Percentiles rank a stretch among this genome's conserved stretches.
phyloP scores from a whole-genome alignment of 1,284 basidiomycete species.

The Ustanciosporium gigantosporum region DNA sequence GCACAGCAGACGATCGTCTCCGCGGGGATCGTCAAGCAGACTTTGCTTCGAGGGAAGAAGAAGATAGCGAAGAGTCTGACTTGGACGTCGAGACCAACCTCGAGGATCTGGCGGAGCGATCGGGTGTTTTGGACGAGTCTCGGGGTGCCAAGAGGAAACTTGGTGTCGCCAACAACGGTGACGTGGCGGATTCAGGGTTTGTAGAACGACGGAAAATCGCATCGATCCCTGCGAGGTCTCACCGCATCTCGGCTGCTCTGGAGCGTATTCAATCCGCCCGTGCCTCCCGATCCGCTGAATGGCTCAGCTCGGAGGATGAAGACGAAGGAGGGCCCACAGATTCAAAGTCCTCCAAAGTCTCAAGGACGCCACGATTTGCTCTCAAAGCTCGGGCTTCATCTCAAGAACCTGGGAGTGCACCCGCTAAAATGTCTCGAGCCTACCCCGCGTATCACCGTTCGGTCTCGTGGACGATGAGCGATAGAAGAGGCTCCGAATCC shows the following conservation, averaged over 20 bases:
- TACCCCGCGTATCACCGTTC: too few species aligned
- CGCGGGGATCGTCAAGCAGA: too few species aligned
- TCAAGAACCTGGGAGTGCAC: too few species aligned
- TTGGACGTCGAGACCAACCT: slow-evolving; percentile 28
- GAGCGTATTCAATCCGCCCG: slow-evolving; percentile 15
- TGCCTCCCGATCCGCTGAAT: slow-evolving; percentile 6
- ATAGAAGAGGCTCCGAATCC: neutral
- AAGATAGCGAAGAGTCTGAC: slow-evolving; percentile 28
- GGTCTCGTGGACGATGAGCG: neutral
- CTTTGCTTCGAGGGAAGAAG: neutral
- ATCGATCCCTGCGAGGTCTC: slow-evolving; percentile 21
- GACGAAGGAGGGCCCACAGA: neutral
- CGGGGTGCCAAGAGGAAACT: slow-evolving; percentile 38
- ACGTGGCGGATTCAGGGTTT: neutral
- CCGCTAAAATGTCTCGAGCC: too few species aligned
- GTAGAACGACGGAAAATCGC: slow-evolving; percentile 13
- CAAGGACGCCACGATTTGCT: neutral
- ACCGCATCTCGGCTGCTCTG: slow-evolving; percentile 20
- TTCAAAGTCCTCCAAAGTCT: neutral
- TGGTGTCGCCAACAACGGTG: neutral
- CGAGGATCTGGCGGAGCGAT: slow-evolving; percentile 36
- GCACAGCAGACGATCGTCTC: too few species aligned
- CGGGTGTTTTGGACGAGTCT: slow-evolving; percentile 21
- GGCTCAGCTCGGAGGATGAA: slow-evolving; percentile 21
- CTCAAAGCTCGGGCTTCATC: too few species aligned